Evolutionary conservation across 805 yeast genomes (phyloP), one percentile per base, ranked within the genome.

Genomic region (Kuraishia ogatae): DNA sequence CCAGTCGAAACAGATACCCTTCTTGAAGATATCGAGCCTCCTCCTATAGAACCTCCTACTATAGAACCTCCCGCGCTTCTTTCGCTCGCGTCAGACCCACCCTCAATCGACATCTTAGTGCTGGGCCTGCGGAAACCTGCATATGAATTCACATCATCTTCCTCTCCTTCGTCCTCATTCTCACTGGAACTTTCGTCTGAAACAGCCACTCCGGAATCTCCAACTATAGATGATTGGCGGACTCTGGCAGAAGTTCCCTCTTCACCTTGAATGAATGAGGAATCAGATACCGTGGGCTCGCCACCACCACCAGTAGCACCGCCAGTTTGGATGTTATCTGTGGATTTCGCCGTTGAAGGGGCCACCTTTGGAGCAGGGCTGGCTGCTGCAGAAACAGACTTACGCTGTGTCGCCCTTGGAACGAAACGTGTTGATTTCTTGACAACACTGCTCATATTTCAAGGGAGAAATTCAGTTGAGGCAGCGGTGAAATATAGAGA

Each of bases 341-440:
- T 35, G 43, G 43, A 10, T 17, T 10, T 35, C 17, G 29, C 29
- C 10, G 29, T 26, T 6, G 29, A 26, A 26, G 43, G 43, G 7
- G 43, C 43, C 13, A 15, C 43, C 13, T 35, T 35, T 3, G 43
- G 17, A 13, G 43, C 43, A 15, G 43, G 43, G n/a, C 43, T 35
- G 15, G n/a, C 43, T 35, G 43, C 43, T 11, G 43, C 43, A 13
- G 43, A 35, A 10, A 35, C 43, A 35, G 43, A 26, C 52, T 58
- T 62, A 54, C 73, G 64, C 51, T 64, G 68, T 1, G 67, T 75
- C 11, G 72, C 61, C 58, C 83, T 84, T 2, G 91, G 91, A n/a
- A 78, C 74, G 67, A 86, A 86, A 55, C 86, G 81, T 13, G 86
- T 78, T 5, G 43, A 35, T 35, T 35, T 35, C 43, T 35, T 35